Percentiles rank a stretch among this genome's conserved stretches.
Evolutionary conservation across 2,329 filamentous ascomycete species (phyloP).

Genomic region (Cercospora beticola): DNA sequence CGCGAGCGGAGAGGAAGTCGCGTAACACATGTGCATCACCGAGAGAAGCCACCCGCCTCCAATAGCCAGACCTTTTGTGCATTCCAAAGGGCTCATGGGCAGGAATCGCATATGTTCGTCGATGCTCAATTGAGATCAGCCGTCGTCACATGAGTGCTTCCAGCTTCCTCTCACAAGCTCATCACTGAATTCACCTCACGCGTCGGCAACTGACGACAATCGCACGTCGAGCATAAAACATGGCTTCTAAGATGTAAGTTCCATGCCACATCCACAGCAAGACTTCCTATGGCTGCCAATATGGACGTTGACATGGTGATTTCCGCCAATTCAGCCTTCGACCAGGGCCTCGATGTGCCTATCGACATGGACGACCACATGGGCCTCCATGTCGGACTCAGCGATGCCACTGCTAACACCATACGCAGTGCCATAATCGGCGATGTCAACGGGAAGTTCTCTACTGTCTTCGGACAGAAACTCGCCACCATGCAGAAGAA

Average conservation of each 20-base stretch:
- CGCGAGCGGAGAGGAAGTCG: neutral
- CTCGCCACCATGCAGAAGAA: slow-evolving; percentile 77
- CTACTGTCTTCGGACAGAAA: slow-evolving; percentile 70
- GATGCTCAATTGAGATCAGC: neutral
- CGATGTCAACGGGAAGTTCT: slow-evolving; percentile 75
- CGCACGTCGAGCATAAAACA: neutral
- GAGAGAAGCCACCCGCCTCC: neutral
- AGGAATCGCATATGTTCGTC: neutral
- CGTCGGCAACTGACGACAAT: neutral
- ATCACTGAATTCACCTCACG: slow-evolving; percentile 2
- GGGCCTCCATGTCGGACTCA: slow-evolving; percentile 4
- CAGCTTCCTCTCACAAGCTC: slow-evolving; percentile 1
- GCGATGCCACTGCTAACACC: neutral
- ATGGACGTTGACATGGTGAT: slow-evolving; percentile 45
- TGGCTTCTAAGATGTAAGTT: slow-evolving; percentile 16
- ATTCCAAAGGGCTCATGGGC: neutral
- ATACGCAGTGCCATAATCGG: slow-evolving; percentile 59
- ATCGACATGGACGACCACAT: slow-evolving; percentile 5
- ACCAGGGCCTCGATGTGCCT: neutral
- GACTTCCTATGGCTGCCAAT: slow-evolving; percentile 54
- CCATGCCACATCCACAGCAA: slow-evolving; percentile 1
- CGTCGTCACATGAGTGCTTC: slow-evolving; percentile 5
- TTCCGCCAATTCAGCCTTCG: neutral
- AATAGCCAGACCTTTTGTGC: neutral
- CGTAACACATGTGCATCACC: neutral